Evolutionary conservation across 768 basidiomycete genomes (phyloP).

Genomic region (Amanita phalloides): DNA sequence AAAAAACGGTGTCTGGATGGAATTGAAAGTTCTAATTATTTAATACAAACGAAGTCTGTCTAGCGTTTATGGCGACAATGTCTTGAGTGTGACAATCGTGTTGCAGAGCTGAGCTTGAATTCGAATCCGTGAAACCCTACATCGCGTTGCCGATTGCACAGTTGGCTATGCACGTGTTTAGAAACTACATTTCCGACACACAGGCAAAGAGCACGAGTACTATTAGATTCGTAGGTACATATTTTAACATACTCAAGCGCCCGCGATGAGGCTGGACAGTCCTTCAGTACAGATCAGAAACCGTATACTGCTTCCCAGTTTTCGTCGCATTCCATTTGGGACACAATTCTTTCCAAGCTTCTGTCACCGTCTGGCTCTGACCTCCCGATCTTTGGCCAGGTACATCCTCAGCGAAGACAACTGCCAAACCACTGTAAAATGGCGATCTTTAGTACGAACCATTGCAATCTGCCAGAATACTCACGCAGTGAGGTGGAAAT

Average conservation of each 20-base stretch:
- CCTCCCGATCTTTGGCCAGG: neutral
- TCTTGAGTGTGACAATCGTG: too few relatives aligned
- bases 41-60: too few relatives aligned
- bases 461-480: neutral
- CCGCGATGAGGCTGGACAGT: too few relatives aligned
- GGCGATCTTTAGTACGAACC: neutral
- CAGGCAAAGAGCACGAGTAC: too few relatives aligned
- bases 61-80: too few relatives aligned
- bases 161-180: too few relatives aligned
- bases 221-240: neutral
- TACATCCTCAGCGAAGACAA: conserved; percentile 5
- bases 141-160: too few relatives aligned
- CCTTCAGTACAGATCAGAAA: neutral
- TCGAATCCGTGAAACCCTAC: too few relatives aligned
- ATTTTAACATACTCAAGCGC: neutral
- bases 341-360: conserved; percentile 4
- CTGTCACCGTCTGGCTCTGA: neutral
- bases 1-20: too few relatives aligned
- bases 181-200: too few relatives aligned
- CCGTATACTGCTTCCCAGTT: neutral
- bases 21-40: too few relatives aligned
- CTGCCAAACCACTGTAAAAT: neutral
- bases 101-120: too few relatives aligned
- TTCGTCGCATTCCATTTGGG: conserved; percentile 2
- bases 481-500: conserved; percentile 2